A percentile compares a stretch with the other conserved stretches of the same genome.
phyloP scores from a whole-genome alignment of 331 rosid species.

The Acacia concinna region DNA sequence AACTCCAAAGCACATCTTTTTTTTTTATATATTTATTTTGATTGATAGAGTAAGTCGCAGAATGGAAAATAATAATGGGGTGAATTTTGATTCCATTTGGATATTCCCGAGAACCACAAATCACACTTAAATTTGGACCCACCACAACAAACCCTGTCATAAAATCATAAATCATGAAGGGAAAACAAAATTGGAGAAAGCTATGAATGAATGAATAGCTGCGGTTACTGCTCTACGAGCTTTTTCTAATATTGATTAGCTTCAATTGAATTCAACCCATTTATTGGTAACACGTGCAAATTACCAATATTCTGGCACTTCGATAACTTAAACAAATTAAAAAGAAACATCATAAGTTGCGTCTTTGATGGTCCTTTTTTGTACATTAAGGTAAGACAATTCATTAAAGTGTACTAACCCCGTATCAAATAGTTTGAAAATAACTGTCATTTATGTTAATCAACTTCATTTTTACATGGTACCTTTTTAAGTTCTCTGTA shows the following conservation, averaged over 20 bases:
- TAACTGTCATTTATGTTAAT: too few species aligned
- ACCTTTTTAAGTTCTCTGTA: too few species aligned
- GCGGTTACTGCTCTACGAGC: neutral
- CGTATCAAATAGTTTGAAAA: too few species aligned
- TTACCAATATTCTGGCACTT: neutral
- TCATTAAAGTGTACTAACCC: neutral
- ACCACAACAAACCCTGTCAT: neutral
- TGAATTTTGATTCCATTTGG: constrained; percentile 2
- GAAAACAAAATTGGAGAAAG: neutral
- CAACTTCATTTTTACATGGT: too few species aligned
- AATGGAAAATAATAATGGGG: neutral
- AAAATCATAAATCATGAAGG: neutral
- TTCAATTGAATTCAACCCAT: neutral
- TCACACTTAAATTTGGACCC: constrained; percentile 2
- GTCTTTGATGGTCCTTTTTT: neutral
- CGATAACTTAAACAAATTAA: neutral
- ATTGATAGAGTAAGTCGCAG: neutral
- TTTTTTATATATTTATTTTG: neutral
- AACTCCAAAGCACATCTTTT: neutral
- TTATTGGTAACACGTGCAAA: neutral
- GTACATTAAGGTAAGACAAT: neutral
- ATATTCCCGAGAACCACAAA: constrained; percentile 3
- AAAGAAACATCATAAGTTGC: neutral
- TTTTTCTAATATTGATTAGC: neutral
- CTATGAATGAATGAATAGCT: neutral